A percentile compares a stretch with the other conserved stretches of the same genome.
Evolutionary conservation across 148 eudicot genomes (phyloP).

Genomic region (Diospyros kaki): DNA sequence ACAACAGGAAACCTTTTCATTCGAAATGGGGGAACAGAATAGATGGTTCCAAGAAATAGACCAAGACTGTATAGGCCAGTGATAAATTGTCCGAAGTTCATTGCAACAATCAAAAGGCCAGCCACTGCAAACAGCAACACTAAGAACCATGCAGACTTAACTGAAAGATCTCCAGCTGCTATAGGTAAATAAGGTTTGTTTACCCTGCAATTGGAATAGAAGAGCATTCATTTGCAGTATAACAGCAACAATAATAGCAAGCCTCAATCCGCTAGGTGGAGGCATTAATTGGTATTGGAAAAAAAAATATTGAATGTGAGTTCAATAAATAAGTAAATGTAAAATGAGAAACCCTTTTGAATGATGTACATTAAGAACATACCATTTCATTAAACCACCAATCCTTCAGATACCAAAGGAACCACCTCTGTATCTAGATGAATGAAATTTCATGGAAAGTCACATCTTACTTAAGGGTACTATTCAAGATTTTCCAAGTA

Average conservation of each 20-base stretch:
- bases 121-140: constrained; percentile 70
- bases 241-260: background rate
- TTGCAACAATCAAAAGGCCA: constrained; percentile 71
- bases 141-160: constrained; percentile 84
- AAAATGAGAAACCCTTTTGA: background rate
- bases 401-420: background rate
- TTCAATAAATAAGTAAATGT: background rate
- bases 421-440: background rate
- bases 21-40: constrained; percentile 97
- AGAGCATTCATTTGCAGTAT: background rate
- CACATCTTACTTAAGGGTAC: too few species aligned
- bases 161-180: constrained; percentile 99
- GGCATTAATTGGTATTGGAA: background rate
- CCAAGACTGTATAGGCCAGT: constrained; percentile 81
- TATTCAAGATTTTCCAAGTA: background rate
- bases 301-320: background rate
- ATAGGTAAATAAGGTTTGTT: constrained; percentile 97
- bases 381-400: background rate
- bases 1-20: constrained; percentile 89
- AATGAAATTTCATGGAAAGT: background rate
- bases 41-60: constrained; percentile 92
- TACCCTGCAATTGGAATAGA: constrained; percentile 53
- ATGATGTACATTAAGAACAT: background rate
- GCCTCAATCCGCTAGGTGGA: too few species aligned
- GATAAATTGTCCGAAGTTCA: constrained; percentile 87